A percentile compares a stretch with the other conserved stretches of the same genome.
Conservation (phyloP, 2,329 filamentous ascomycete species). For the Pestalotiopsis sp. region DNA sequence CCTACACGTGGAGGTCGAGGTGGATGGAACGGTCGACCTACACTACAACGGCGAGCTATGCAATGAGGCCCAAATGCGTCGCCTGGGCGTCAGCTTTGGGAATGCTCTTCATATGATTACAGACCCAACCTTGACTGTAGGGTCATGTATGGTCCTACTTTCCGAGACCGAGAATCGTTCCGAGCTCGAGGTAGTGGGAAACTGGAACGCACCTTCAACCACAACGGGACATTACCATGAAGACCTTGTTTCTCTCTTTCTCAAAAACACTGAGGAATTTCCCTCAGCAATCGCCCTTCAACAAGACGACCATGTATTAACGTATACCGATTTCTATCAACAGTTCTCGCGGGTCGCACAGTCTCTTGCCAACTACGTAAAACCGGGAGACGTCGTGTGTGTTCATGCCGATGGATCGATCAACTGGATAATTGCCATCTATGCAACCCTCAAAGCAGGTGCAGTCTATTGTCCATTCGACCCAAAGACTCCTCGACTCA, state of each 20-base stretch:
- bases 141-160: no score
- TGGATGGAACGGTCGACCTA: not conserved
- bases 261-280: not conserved
- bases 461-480: conserved; percentile 28
- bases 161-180: no score
- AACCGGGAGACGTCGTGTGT: conserved; percentile 31
- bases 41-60: not conserved
- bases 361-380: conserved; percentile 12
- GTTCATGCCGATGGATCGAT: conserved; percentile 34
- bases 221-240: no score
- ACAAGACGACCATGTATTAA: not conserved
- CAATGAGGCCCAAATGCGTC: not conserved
- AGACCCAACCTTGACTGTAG: no score
- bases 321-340: conserved; percentile 12
- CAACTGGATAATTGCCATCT: conserved; percentile 38
- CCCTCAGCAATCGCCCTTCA: not conserved
- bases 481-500: conserved; percentile 22
- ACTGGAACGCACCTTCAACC: no score
- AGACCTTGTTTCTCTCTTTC: no score
- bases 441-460: conserved; percentile 35
- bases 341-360: conserved; percentile 2
- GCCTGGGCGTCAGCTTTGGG: not conserved
- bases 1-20: not conserved
- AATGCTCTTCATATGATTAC: no score
- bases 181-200: no score